Evolutionary conservation across 1,139 yeast species (phyloP), one percentile per base, ranked within the genome.

Genomic region (Yamadazyma songkhlaensis): DNA sequence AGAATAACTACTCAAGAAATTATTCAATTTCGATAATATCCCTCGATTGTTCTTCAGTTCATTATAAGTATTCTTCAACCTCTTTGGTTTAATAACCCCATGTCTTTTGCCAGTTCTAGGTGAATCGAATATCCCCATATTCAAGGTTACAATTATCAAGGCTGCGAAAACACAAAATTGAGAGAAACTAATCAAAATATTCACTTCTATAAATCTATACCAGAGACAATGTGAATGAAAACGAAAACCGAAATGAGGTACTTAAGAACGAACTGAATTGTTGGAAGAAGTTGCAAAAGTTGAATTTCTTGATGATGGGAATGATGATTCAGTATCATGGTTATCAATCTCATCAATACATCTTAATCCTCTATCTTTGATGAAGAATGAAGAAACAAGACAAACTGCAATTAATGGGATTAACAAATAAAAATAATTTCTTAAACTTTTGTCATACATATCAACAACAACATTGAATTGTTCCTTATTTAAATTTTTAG

Each of bases 351-450:
- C 75, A 40, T 68, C 76, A 28, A 65, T 55, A 39, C 72, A 60
- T 31, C 59, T 62, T 31, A 73, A 57, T 0, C 79, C 79, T 21
- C 57, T 49, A 44, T 73, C 79, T 37, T 54, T 60, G 11, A 72
- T 55, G 31, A 70, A 57, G 13, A 68, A 50, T 4, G 67, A 53
- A 29, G 59, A 47, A 2, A 67, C 14, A 9, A 70, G 55, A 42
- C 78, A 70, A 8, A 67, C 31, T 1, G 57, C 75, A 39, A 72
- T 54, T 37, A 72, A 54, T 3, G 79, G 78, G 31, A 73, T 56
- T 28, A 60, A 51, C 48, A 72, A 55, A 38, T 67, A 67, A 44
- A 67, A 73, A 38, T 67, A 65, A 33, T 63, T 60, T 28, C 57
- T 58, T 13, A 74, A 49, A 1, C 75, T 57, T 14, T 51, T 50